These are phyloP conservation scores for Maudiozyma humilis DNA, from an alignment of 1,139 yeast species.

Conservation along the genomic window DNA sequence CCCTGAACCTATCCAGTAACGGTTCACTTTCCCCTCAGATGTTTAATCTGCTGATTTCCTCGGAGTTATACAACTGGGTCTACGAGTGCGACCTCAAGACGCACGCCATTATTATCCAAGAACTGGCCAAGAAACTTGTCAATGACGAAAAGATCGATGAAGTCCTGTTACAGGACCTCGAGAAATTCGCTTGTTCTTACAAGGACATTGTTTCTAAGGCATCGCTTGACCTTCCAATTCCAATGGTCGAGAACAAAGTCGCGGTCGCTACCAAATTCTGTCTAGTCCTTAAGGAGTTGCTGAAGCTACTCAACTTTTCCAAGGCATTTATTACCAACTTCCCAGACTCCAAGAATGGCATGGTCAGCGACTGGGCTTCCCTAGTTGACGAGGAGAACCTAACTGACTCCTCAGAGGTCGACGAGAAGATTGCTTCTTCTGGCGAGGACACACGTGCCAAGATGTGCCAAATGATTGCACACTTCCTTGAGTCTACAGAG, in stretches of 20 bases:
- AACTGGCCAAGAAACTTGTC: slow-evolving; percentile 55
- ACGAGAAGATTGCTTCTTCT: not conserved
- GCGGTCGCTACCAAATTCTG: slow-evolving; percentile 51
- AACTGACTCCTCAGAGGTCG: slow-evolving; percentile 7
- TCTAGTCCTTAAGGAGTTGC: slow-evolving; percentile 46
- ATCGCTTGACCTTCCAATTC: slow-evolving; percentile 43
- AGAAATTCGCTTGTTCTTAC: slow-evolving; percentile 38
- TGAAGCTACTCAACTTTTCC: slow-evolving; percentile 53
- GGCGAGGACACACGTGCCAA: not conserved
- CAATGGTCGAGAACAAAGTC: slow-evolving; percentile 45
- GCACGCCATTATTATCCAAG: slow-evolving; percentile 52
- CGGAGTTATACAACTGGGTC: slow-evolving; percentile 51
- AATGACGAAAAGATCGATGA: slow-evolving; percentile 32
- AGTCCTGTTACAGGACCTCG: slow-evolving; percentile 43
- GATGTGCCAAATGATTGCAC: slow-evolving; percentile 9
- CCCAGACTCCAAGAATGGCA: slow-evolving; percentile 40
- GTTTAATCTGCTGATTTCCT: slow-evolving; percentile 46
- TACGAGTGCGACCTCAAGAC: slow-evolving; percentile 55
- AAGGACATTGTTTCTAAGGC: slow-evolving; percentile 35
- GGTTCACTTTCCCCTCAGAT: slow-evolving; percentile 58
- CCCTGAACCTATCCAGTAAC: slow-evolving; percentile 44
- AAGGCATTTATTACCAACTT: slow-evolving; percentile 46
- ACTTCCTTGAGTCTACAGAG: slow-evolving; percentile 7
- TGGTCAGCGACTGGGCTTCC: slow-evolving; percentile 54
- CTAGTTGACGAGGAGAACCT: slow-evolving; percentile 35